Base-by-base conservation (phyloP, 345 rosid genomes). In the Brassica cretica region DNA sequence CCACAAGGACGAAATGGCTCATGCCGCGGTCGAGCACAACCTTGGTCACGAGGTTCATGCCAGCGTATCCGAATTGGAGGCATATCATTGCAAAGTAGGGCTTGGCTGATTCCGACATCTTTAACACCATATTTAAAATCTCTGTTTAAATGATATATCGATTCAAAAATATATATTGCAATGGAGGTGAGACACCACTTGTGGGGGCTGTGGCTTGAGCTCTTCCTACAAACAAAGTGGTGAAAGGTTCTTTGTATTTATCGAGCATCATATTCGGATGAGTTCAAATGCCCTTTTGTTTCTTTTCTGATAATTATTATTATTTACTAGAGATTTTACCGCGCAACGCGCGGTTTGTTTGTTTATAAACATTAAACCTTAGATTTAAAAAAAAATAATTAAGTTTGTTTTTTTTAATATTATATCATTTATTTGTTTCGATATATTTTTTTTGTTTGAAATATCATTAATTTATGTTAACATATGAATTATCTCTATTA, bases 31-130 rank as follows among this genome's bases (percentile, higher is more conserved):
- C 90, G 3, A 94, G 94, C 24, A 95, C 91, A 32, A 92, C 88
- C 64, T 90, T 92, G 5, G 97, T 87, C 59, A 92, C 89, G 10
- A 94, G 88, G 60, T 88, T 92, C 98, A 94, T 94, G 18, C 98
- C 98, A 0, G 91, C 98, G 19, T 92, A 92, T 1, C 98, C 98
- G 70, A 94, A 94, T 25, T 94, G 98, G 68, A 94, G 85, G 6
- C 94, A 86, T 41, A 90, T 87, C 98, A 94, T 92, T 61, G 97
- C 93, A 64, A 94, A 88, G 85, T 91, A 91, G 33, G 94, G 96
- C 46, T 91, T 93, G 3, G 89, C 82, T 46, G 75, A 77, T 77
- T 91, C 97, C 0, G 84, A 37, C 91, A 71, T 73, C 84, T 83
- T 1, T 77, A 82, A 80, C 72, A 82, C 86, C 90, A 90, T 72